Evolutionary conservation across 495 filamentous ascomycete genomes (phyloP).

Genomic region (Trichodelitschia bisporula): DNA sequence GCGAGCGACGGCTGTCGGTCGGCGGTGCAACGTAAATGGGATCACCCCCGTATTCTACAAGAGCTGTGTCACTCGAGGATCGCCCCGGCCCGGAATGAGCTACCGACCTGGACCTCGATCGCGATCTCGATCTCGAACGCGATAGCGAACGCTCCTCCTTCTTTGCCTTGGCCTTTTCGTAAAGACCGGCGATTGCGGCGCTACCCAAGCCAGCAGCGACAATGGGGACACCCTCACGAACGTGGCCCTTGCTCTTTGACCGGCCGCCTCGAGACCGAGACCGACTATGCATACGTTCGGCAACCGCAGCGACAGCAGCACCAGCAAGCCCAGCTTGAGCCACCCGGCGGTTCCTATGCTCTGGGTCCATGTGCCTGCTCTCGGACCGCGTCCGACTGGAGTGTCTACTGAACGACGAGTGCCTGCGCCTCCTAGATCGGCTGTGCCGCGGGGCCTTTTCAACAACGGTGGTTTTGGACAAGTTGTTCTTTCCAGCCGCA

Average conservation of each 20-base stretch:
- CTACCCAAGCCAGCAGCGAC: slow-evolving; percentile 53
- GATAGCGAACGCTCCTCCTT: slow-evolving; percentile 31
- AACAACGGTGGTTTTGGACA: slow-evolving; percentile 27
- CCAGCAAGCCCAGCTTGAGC: slow-evolving; percentile 59
- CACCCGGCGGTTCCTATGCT: slow-evolving; percentile 41
- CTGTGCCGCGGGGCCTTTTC: slow-evolving; percentile 38
- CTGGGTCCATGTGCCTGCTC: slow-evolving; percentile 21
- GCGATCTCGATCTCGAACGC: slow-evolving; percentile 15
- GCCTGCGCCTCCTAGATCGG: slow-evolving; percentile 37
- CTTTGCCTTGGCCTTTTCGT: slow-evolving; percentile 48
- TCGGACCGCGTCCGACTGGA: slow-evolving; percentile 14
- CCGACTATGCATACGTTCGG: slow-evolving; percentile 48
- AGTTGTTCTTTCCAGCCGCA: slow-evolving; percentile 32
- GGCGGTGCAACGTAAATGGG: slow-evolving; percentile 14
- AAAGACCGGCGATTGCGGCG: slow-evolving; percentile 57
- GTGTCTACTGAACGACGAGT: slow-evolving; percentile 14
- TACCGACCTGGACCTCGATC: slow-evolving; percentile 28
- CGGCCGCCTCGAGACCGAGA: slow-evolving; percentile 33
- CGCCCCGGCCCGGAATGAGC: slow-evolving; percentile 25
- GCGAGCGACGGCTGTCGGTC: slow-evolving; percentile 5
- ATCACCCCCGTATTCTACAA: slow-evolving; percentile 65
- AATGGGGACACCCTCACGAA: slow-evolving; percentile 36
- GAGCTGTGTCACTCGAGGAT: slow-evolving; percentile 36
- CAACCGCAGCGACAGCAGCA: slow-evolving; percentile 51
- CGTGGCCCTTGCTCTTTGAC: slow-evolving; percentile 31